phyloP scores from a whole-genome alignment of 2,329 filamentous ascomycete genomes.

The Clathrospora elynae region DNA sequence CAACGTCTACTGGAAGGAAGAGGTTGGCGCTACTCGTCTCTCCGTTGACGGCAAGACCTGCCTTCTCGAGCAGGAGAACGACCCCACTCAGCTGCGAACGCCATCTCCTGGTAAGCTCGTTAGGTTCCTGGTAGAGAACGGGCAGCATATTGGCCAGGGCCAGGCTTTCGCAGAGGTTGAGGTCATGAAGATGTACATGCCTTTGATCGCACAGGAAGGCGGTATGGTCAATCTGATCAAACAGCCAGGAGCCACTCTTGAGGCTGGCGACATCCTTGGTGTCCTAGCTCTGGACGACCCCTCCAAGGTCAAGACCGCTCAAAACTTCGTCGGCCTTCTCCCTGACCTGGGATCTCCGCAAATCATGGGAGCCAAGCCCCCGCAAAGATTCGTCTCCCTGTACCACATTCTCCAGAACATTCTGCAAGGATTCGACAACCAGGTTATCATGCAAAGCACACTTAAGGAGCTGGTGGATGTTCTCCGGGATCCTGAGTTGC shows the following conservation, averaged over 20 bases:
- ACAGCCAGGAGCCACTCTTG: conserved; percentile 95
- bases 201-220: conserved; percentile 89
- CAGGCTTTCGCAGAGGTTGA: conserved; percentile 96
- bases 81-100: conserved; percentile 93
- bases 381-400: conserved; percentile 81
- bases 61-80: conserved; percentile 96
- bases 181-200: conserved; percentile 99
- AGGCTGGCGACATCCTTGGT: conserved; percentile 97
- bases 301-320: conserved; percentile 92
- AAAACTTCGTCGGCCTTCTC: conserved; percentile 89
- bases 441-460: conserved; percentile 88
- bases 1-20: conserved; percentile 99
- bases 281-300: conserved; percentile 95
- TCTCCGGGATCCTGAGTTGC: conserved; percentile 84
- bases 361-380: conserved; percentile 86
- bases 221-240: conserved; percentile 98
- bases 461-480: conserved; percentile 90
- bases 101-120: conserved; percentile 97
- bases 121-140: conserved; percentile 96
- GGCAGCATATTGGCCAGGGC: conserved; percentile 87
- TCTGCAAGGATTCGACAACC: conserved; percentile 92
- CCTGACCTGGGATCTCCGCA: conserved; percentile 85
- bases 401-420: conserved; percentile 84
- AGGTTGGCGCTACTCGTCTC: conserved; percentile 91
- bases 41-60: conserved; percentile 99